Percentiles rank a stretch among this genome's conserved stretches.
Evolutionary conservation across 345 rosid genomes (phyloP).

Genomic region (Arabis alpina): DNA sequence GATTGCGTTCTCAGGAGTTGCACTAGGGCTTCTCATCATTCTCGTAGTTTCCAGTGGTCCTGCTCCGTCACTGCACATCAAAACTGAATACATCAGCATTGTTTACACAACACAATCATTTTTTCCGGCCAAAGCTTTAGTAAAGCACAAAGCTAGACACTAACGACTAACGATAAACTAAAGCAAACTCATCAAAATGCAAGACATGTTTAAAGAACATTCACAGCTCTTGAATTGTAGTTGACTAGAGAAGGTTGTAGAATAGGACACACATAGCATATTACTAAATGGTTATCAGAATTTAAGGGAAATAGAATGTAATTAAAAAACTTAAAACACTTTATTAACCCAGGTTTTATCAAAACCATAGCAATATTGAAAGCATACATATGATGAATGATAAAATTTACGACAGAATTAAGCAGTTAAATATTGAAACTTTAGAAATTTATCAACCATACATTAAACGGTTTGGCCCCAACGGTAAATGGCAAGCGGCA

Average conservation of each 20-base stretch:
- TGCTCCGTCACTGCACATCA: constrained; percentile 50
- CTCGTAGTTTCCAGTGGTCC: constrained; percentile 64
- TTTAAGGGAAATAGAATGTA: background rate
- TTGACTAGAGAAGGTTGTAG: constrained; percentile 8
- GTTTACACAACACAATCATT: background rate
- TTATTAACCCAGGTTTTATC: no score
- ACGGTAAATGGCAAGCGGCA: constrained; percentile 76
- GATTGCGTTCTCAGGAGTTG: constrained; percentile 72
- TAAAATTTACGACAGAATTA: no score
- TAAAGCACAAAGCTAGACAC: background rate
- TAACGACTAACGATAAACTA: background rate
- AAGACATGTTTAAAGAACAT: no score
- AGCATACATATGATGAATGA: no score
- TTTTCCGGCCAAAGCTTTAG: background rate
- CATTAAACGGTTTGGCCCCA: constrained; percentile 75
- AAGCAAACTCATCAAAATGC: background rate
- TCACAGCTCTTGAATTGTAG: background rate
- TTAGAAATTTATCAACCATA: background rate
- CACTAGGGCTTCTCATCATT: constrained; percentile 68
- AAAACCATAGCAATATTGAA: no score
- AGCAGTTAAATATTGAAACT: background rate
- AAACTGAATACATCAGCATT: constrained; percentile 17
- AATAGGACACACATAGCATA: background rate
- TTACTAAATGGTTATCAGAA: constrained; percentile 1
- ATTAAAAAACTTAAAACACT: background rate